Base-by-base conservation (phyloP, 768 basidiomycete species). In the Cubamyces lactineus region DNA sequence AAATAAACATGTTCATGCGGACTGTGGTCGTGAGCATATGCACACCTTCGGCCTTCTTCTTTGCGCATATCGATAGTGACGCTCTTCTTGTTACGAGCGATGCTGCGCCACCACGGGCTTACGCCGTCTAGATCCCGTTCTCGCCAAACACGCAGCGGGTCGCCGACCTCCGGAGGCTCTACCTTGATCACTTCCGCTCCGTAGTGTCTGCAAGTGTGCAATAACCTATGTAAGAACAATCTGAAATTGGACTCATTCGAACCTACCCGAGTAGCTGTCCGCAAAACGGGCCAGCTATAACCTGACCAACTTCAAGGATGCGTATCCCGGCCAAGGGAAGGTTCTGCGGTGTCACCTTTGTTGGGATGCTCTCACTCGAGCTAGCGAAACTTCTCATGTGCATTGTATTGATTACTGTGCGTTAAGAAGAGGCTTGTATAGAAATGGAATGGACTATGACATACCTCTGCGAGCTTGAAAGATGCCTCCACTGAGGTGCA, bases 101-200 rank as follows among this genome's bases (percentile, higher is more conserved):
- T 80, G 64, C 87, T 88, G 46, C 88, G 76, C 72, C 87, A 90
- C 89, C 89, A 89, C 0, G 87, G 88, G 64, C 87, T 87, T 0
- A 84, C 83, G 1, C 87, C 87, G 64, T 89, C 88, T 0, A 82
- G 77, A 63, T 91, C 88, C 23, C 87, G 78, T 64, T 89, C 88
- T 53, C 88, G 75, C 86, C 86, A 89, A 1, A 87, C 83, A 5
- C 88, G 84, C 24, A 89, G 73, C 6, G 87, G 87, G 64, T 90
- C 88, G 5, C 88, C 88, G 11, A 72, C 74, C 11, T 76, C 77
- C 1, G 88, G 87, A 0, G 86, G 80, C 66, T 90, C 89, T 12
- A 89, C 76, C 67, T 90, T 90, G 74, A 89, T 88, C 15, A 89
- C 75, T 58, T 91, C 87, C 13, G 88, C 89, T 16, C 87, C 88